These are phyloP conservation scores for Neopestalotiopsis sp. DNA, from an alignment of 2,329 filamentous ascomycete species.

Conservation along the genomic window DNA sequence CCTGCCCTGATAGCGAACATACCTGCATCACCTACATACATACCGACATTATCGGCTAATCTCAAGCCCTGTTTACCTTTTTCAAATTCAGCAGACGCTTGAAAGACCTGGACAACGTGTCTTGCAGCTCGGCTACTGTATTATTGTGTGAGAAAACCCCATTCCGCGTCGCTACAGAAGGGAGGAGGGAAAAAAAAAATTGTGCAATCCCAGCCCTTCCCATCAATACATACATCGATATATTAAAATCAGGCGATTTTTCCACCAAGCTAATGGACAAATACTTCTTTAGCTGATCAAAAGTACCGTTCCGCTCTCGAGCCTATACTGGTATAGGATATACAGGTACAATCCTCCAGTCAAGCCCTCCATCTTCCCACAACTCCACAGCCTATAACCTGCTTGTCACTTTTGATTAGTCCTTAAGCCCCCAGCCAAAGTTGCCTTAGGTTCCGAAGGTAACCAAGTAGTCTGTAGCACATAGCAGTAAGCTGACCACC, in stretches of 20 bases:
- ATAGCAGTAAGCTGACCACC: background rate
- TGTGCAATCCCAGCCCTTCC: background rate
- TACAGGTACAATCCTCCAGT: background rate
- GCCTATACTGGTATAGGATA: slow-evolving; percentile 4
- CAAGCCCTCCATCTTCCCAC: background rate
- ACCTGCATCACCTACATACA: background rate
- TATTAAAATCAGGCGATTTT: slow-evolving; percentile 13
- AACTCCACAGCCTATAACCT: background rate
- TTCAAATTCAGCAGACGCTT: background rate
- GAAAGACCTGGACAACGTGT: background rate
- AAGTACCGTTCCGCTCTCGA: slow-evolving; percentile 6
- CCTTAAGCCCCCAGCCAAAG: background rate
- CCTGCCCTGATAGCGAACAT: background rate
- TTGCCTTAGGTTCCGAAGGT: background rate
- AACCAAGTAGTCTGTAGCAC: background rate
- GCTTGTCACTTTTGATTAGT: background rate
- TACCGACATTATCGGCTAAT: background rate
- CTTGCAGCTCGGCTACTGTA: slow-evolving; percentile 11
- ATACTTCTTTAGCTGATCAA: background rate
- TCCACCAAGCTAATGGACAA: background rate
- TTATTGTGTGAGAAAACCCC: background rate
- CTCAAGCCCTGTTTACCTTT: background rate
- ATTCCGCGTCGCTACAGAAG: background rate
- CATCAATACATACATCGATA: background rate
- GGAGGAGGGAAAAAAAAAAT: background rate